Evolutionary conservation across 306 rosid genomes (phyloP), one percentile per base, ranked within the genome.

Genomic region (Cucurbita moschata): DNA sequence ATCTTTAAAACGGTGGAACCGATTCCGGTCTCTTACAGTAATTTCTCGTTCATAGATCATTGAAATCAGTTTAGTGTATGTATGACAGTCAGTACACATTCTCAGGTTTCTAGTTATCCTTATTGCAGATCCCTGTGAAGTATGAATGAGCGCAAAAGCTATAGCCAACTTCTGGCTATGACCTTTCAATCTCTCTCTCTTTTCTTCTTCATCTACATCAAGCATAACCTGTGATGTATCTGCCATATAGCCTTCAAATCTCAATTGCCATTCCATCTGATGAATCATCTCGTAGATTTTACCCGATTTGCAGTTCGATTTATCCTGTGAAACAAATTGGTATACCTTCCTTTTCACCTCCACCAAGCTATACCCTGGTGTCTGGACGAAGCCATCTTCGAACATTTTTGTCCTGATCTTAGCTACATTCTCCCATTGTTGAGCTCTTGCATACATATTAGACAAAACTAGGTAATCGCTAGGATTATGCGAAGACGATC

Each of bases 261-360:
- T 88, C 88, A 90, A 59, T 77, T 92, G 96, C 98, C 96, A 92
- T 82, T 92, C 96, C 96, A 92, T 92, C 81, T 92, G 96, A 86
- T 90, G 93, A 80, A 92, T 86, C 96, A 88, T 88, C 60, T 87
- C 85, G 5, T 87, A 77, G 46, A 90, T 71, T 46, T 65, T 72
- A 15, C 74, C 60, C 47, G 76, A 81, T 56, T 78, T 75, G 0
- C 86, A 85, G 70, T 76, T 80, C 67, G 88, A 83, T 86, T 75
- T 88, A 79, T 92, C 97, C 71, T 85, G 87, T 38, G 98, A 92
- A 73, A 88, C 92, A 77, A 92, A 92, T 86, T 83, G 82, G 86
- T 79, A 75, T 1, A 88, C 87, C 42, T 68, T 73, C 65, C 87
- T 87, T 74, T 86, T 79, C 56, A 85, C 93, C 85, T 88, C 96